Percentiles rank a stretch among this genome's conserved stretches.
These are phyloP conservation scores for Ogataea thermomethanolica DNA, from an alignment of 805 yeast genomes.

Conservation along the genomic window DNA sequence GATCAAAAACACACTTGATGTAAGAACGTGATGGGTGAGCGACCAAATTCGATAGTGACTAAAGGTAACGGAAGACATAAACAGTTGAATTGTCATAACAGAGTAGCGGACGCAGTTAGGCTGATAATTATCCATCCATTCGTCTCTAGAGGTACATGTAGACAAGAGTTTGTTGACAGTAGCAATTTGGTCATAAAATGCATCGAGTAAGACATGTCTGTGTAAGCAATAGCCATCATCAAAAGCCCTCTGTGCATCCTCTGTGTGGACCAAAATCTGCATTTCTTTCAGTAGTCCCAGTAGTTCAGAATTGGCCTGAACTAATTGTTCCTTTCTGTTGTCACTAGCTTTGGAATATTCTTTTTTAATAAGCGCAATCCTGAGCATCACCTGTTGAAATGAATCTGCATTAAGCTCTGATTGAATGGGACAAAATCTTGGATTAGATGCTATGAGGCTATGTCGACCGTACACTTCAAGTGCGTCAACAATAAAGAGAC, in stretches of 20 bases:
- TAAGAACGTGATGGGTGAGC: conserved; percentile 1
- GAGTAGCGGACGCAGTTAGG: conserved; percentile 4
- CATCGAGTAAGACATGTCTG: conserved; percentile 1
- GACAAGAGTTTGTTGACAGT: conserved; percentile 1
- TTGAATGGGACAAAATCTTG: not conserved
- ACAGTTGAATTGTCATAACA: conserved; percentile 1
- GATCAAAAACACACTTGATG: conserved; percentile 1
- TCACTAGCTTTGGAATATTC: not conserved
- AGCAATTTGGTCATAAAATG: conserved; percentile 1
- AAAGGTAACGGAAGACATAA: conserved; percentile 1
- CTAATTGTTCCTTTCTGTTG: not conserved
- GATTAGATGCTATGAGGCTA: not conserved
- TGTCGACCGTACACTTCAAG: conserved; percentile 5
- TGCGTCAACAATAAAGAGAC: conserved; percentile 1
- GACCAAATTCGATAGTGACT: conserved; percentile 3
- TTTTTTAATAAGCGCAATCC: not conserved
- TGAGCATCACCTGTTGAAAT: not conserved
- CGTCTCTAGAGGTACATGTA: not conserved
- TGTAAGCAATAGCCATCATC: conserved; percentile 3
- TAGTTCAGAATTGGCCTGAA: not conserved
- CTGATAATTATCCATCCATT: conserved; percentile 5
- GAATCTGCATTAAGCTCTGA: not conserved
- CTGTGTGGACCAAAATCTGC: not conserved
- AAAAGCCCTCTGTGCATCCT: not conserved
- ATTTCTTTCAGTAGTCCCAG: not conserved